Percentiles rank a stretch among this genome's conserved stretches.
Evolutionary conservation across 139 green algal species (phyloP).

Genomic region (Mesostigma viride): DNA sequence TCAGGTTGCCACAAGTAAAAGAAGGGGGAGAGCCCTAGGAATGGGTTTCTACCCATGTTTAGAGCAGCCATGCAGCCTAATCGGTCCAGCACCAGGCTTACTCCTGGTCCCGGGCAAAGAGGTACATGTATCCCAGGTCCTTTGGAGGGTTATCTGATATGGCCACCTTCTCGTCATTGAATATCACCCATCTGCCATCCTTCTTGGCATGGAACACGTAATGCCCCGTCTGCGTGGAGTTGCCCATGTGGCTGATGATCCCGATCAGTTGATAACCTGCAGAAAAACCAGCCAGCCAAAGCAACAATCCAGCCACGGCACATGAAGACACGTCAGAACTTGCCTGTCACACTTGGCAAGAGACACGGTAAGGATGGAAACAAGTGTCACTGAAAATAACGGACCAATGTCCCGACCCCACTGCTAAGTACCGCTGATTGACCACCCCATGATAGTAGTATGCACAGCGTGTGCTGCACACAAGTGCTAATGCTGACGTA

Average conservation of each 20-base stretch:
- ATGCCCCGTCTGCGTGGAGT: conserved; percentile 81
- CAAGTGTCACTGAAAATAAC: background rate
- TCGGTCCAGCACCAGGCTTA: no score
- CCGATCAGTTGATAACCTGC: conserved; percentile 71
- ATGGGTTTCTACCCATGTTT: no score
- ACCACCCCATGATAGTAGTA: no score
- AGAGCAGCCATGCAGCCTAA: no score
- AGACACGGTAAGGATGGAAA: background rate
- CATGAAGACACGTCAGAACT: no score
- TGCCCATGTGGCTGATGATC: conserved; percentile 89
- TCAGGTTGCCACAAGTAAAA: no score
- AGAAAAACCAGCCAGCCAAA: background rate
- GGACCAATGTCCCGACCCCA: background rate
- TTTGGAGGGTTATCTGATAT: conserved; percentile 58
- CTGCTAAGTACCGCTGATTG: background rate
- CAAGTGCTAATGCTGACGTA: no score
- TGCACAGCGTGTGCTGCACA: no score
- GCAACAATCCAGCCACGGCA: background rate
- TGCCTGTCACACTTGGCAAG: no score
- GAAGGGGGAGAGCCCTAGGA: no score
- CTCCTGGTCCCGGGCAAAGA: no score
- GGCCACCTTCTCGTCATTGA: conserved; percentile 97
- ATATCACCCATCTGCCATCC: conserved; percentile 76
- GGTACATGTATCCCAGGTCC: conserved; percentile 89
- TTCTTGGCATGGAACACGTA: conserved; percentile 90